Base-by-base conservation (phyloP, 1,284 basidiomycete genomes). In the Ceratobasidium sp. region DNA sequence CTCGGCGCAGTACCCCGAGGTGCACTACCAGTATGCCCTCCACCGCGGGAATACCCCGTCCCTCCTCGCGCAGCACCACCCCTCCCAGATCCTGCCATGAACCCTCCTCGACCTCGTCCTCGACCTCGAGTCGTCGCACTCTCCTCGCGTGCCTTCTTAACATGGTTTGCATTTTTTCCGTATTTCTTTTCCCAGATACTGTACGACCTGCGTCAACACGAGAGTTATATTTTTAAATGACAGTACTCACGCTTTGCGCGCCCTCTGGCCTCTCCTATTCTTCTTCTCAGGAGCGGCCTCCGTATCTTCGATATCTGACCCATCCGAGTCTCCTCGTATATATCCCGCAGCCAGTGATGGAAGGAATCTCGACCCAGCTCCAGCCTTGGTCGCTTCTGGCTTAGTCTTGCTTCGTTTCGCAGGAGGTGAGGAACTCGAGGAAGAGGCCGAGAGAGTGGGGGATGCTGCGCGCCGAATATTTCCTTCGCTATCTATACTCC, bases 141-240 rank as follows among this genome's bases (percentile, higher is more conserved):
- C 71, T 81, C 81, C 24, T 67, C 63, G 22, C 75, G 72, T 27
- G 88, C 86, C 79, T 89, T 92, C 82, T 93, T 91, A 82, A 97
- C 87, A 83, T 98, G 97, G 81, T 97, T 97, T 15, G 97, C 97
- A 76, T 91, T 90, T 77, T 87, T 89, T 71, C 97, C 97, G 80
- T 91, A 98, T 83, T 97, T 98, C 84, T 96, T 97, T 85, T 98
- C 97, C 96, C 96, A 98, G 77, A 99, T 97, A 0, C 96, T 98
- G 79, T 19, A 50, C 8, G 8, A 17, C 48, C 27, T 48, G n/a
- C 24, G 50, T 29, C 27, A 75, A 45, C 19, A 17, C 15, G 50
- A 56, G 31, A 47, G n/a, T n/a, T n/a, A n/a, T n/a, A n/a, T n/a
- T n/a, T n/a, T 33, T 11, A 24, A 45, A 54, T 36, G 44, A 48